Evolutionary conservation across 176 grass and related monocot genomes (phyloP).

Genomic region (Rhynchospora pubera): DNA sequence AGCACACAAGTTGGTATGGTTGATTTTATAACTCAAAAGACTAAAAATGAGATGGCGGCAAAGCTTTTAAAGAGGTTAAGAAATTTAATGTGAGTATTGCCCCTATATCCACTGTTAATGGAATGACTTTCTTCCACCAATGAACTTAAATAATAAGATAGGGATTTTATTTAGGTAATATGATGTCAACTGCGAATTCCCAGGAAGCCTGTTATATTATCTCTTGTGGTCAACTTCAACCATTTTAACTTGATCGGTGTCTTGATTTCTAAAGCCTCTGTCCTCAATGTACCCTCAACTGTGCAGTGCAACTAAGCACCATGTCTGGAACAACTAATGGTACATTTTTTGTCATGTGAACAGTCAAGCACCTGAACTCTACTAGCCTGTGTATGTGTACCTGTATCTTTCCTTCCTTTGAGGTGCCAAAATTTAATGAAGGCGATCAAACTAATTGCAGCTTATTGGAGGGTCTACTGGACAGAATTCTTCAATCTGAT

Average conservation of each 20-base stretch:
- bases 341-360: background rate
- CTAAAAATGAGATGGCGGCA: constrained; percentile 44
- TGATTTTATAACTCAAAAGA: constrained; percentile 47
- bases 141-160: background rate
- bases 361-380: background rate
- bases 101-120: background rate
- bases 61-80: constrained; percentile 84
- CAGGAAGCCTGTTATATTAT: background rate
- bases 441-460: constrained; percentile 36
- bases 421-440: background rate
- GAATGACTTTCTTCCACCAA: background rate
- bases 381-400: background rate
- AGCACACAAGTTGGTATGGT: constrained; percentile 65
- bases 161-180: background rate
- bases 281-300: background rate
- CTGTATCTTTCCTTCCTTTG: background rate
- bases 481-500: constrained; percentile 46
- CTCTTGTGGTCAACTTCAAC: background rate
- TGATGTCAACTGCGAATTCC: background rate
- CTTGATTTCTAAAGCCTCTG: background rate
- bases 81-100: constrained; percentile 70
- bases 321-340: background rate
- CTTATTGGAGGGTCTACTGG: constrained; percentile 64
- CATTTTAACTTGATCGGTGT: background rate
- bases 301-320: background rate